phyloP scores from a whole-genome alignment of 257 asterid genomes.

The Nicotiana undulata region DNA sequence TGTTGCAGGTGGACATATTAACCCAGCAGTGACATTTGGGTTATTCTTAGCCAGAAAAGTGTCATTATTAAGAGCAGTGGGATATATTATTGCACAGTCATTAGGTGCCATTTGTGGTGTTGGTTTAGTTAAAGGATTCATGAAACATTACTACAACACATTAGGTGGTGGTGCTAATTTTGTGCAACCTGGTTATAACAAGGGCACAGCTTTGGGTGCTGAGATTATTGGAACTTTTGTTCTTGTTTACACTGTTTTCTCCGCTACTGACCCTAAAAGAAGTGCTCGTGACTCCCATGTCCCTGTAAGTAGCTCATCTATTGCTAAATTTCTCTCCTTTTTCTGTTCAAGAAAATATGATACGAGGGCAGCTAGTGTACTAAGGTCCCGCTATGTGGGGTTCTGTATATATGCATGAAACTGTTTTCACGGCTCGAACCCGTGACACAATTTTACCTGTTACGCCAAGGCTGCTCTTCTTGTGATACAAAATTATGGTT shows the following conservation, averaged over 20 bases:
- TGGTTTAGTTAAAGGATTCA: conserved; percentile 81
- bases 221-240: conserved; percentile 83
- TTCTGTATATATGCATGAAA: no score
- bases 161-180: conserved; percentile 77
- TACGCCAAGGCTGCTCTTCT: background rate
- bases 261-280: conserved; percentile 94
- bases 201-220: conserved; percentile 84
- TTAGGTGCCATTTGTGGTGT: conserved; percentile 90
- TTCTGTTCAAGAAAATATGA: no score
- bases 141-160: conserved; percentile 48
- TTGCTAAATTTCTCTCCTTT: no score
- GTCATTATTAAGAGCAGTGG: conserved; percentile 68
- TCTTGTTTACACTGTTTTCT: conserved; percentile 82
- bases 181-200: conserved; percentile 59
- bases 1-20: conserved; percentile 59
- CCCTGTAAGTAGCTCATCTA: conserved; percentile 42
- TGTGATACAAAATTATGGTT: background rate
- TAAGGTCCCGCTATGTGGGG: no score
- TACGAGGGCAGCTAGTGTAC: no score
- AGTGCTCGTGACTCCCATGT: conserved; percentile 97
- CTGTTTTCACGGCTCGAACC: no score
- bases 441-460: no score
- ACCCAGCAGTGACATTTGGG: conserved; percentile 90
- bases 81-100: conserved; percentile 71
- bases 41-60: conserved; percentile 80